Percentiles rank a stretch among this genome's conserved stretches.
Conservation (phyloP, 208 protist species). For the Porcisia deanei region DNA sequence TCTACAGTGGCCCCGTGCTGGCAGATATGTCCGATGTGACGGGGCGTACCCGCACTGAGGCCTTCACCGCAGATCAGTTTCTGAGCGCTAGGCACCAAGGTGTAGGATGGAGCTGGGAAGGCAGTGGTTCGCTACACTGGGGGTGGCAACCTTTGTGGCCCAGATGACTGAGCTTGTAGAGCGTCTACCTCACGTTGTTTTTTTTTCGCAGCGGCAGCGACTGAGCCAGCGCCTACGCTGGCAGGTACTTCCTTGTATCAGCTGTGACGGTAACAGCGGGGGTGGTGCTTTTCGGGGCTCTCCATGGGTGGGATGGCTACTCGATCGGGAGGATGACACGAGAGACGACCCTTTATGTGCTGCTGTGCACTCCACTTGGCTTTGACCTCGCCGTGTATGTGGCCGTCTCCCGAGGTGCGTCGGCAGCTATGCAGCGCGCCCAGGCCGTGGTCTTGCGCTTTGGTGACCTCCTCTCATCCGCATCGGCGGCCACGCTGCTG, state of each 20-base stretch:
- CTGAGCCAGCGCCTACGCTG: slow-evolving; percentile 10
- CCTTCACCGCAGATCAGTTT: slow-evolving; percentile 62
- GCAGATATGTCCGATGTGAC: slow-evolving; percentile 86
- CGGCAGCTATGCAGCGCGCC: slow-evolving; percentile 61
- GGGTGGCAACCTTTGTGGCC: slow-evolving; percentile 88
- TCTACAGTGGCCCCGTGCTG: slow-evolving; percentile 61
- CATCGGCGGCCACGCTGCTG: slow-evolving; percentile 39
- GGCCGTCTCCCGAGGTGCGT: slow-evolving; percentile 70
- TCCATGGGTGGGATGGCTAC: slow-evolving; percentile 2
- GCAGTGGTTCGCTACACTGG: slow-evolving; percentile 71
- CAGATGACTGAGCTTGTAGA: slow-evolving; percentile 76
- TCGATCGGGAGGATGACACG: slow-evolving; percentile 13
- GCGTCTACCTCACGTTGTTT: neutral
- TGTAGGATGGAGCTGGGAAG: slow-evolving; percentile 51
- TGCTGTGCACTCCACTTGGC: slow-evolving; percentile 36
- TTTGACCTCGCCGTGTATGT: slow-evolving; percentile 55
- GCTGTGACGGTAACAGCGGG: slow-evolving; percentile 10
- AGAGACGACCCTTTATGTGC: slow-evolving; percentile 32
- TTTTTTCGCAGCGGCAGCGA: slow-evolving; percentile 9
- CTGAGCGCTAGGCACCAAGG: slow-evolving; percentile 76
- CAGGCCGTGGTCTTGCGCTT: slow-evolving; percentile 90
- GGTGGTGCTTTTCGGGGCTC: slow-evolving; percentile 9
- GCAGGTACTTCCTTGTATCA: neutral
- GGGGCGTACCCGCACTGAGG: slow-evolving; percentile 90
- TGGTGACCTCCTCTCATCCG: slow-evolving; percentile 79